These are phyloP conservation scores for Suillus cothurnatus DNA, from an alignment of 768 basidiomycete genomes.

Conservation along the genomic window DNA sequence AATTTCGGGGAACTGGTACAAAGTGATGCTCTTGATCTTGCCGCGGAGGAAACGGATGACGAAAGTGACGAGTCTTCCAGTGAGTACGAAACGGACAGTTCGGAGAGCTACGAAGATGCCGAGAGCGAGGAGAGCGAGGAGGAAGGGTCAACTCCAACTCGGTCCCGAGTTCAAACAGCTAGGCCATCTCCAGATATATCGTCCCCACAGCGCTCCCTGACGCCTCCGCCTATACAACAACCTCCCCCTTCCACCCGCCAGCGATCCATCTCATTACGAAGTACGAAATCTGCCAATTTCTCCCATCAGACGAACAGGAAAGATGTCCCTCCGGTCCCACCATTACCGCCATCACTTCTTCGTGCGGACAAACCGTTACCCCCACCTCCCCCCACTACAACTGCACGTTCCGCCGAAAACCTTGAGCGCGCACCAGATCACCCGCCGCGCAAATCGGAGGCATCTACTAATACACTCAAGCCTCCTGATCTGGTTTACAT, in stretches of 20 bases:
- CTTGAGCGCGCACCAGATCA: conserved; percentile 19
- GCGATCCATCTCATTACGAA: conserved; percentile 49
- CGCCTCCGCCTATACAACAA: conserved; percentile 7
- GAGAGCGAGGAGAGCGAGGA: conserved; percentile 16
- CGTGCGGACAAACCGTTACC: conserved; percentile 47
- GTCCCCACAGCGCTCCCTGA: conserved; percentile 6
- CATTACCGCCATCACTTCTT: conserved; percentile 40
- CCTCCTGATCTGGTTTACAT: conserved; percentile 80
- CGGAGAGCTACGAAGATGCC: conserved; percentile 15
- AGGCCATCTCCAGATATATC: conserved; percentile 8
- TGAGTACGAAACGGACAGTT: conserved; percentile 34
- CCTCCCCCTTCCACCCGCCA: conserved; percentile 11
- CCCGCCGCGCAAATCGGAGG: conserved; percentile 44
- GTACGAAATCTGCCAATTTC: conserved; percentile 47
- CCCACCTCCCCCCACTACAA: conserved; percentile 26
- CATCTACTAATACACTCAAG: conserved; percentile 46
- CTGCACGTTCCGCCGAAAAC: conserved; percentile 16
- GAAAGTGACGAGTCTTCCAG: conserved; percentile 39
- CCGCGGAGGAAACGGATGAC: conserved; percentile 68
- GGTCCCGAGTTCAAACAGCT: background rate
- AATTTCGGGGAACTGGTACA: conserved; percentile 78
- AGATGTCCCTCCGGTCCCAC: conserved; percentile 42
- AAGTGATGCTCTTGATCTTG: conserved; percentile 80
- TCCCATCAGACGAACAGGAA: conserved; percentile 21
- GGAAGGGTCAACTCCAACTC: conserved; percentile 1